Evolutionary conservation across 257 asterid genomes (phyloP).

Genomic region (Handroanthus guayacan): DNA sequence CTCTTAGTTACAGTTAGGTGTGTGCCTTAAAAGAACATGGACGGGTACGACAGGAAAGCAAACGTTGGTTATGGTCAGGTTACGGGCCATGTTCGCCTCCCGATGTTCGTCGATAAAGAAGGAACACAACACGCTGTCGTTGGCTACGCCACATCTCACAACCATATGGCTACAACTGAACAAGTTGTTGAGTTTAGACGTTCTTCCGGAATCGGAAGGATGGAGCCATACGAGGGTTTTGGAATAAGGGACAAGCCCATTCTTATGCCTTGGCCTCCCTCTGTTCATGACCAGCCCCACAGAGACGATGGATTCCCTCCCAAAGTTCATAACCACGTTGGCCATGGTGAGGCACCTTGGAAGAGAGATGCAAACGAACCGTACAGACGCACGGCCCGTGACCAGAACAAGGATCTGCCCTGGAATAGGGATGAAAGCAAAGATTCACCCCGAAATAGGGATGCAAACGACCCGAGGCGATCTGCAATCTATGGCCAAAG

Average conservation of each 20-base stretch:
- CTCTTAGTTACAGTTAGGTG: neutral
- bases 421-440: neutral
- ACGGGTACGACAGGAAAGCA: neutral
- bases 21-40: conserved; percentile 28
- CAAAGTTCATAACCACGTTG: neutral
- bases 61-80: neutral
- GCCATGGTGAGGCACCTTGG: neutral
- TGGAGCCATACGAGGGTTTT: conserved; percentile 16
- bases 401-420: no score
- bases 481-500: neutral
- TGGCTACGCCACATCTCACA: conserved; percentile 29
- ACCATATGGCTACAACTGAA: conserved; percentile 21
- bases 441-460: conserved; percentile 8
- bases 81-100: neutral
- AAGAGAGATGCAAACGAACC: no score
- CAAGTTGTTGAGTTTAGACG: neutral
- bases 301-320: neutral
- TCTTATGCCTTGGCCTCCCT: conserved; percentile 12
- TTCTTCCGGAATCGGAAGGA: neutral
- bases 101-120: neutral
- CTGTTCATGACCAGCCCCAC: neutral
- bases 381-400: neutral
- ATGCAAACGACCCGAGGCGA: no score
- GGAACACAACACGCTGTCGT: conserved; percentile 11
- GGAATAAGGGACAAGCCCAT: neutral